These are phyloP conservation scores for Lavandula angustifolia DNA, from an alignment of 257 asterid species.

Conservation along the genomic window DNA sequence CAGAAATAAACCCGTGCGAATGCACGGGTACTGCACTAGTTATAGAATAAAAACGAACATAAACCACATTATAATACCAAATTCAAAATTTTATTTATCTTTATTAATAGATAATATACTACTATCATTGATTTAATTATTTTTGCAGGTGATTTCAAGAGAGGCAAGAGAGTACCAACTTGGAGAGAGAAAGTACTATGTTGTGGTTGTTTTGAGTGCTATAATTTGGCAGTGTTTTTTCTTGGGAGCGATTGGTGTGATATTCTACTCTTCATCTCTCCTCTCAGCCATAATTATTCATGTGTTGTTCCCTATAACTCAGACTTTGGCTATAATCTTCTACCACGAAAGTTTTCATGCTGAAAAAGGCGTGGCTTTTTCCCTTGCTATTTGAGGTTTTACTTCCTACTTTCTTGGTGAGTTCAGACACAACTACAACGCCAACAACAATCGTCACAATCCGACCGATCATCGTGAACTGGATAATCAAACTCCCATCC, in stretches of 20 bases:
- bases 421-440: slow-evolving; percentile 21
- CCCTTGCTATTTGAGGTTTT: slow-evolving; percentile 51
- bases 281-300: slow-evolving; percentile 43
- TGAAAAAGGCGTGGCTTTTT: slow-evolving; percentile 43
- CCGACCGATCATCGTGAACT: background rate
- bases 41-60: too few relatives aligned
- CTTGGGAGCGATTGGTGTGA: slow-evolving; percentile 49
- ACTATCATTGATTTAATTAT: background rate
- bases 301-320: slow-evolving; percentile 37
- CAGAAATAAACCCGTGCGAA: too few relatives aligned
- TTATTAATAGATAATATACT: too few relatives aligned
- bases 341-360: slow-evolving; percentile 45
- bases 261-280: slow-evolving; percentile 49
- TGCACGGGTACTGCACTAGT: too few relatives aligned
- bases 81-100: too few relatives aligned
- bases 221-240: slow-evolving; percentile 49
- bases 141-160: slow-evolving; percentile 43
- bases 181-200: slow-evolving; percentile 41
- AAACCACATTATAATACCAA: too few relatives aligned
- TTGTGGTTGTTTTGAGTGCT: slow-evolving; percentile 37
- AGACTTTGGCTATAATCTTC: slow-evolving; percentile 41
- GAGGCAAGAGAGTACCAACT: slow-evolving; percentile 43
- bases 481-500: background rate
- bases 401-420: slow-evolving; percentile 45
- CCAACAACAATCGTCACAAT: background rate